Evolutionary conservation across 1,139 yeast species (phyloP).

Genomic region (Wickerhamomyces sp.): DNA sequence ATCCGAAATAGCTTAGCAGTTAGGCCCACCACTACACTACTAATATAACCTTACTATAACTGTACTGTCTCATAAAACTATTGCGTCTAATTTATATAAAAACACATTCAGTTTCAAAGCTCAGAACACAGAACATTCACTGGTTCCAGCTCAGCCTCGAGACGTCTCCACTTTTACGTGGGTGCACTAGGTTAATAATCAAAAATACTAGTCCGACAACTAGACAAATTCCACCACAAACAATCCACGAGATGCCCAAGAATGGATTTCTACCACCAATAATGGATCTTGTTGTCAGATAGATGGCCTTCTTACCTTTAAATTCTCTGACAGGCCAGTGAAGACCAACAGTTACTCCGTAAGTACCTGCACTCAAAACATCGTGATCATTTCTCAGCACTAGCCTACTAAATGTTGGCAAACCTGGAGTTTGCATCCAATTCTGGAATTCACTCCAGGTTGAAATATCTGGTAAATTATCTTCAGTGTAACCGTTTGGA

Average conservation of each 20-base stretch:
- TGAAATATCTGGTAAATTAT: slow-evolving; percentile 77
- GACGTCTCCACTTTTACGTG: slow-evolving; percentile 24
- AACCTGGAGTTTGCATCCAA: slow-evolving; percentile 96
- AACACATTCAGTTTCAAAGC: too few relatives aligned
- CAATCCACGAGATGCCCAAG: slow-evolving; percentile 86
- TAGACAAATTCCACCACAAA: slow-evolving; percentile 79
- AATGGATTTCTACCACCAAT: slow-evolving; percentile 90
- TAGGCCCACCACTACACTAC: too few relatives aligned
- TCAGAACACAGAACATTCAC: slow-evolving; percentile 4
- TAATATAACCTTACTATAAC: too few relatives aligned
- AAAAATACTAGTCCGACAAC: slow-evolving; percentile 18
- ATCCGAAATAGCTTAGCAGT: too few relatives aligned
- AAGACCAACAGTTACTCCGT: slow-evolving; percentile 67
- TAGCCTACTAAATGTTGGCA: slow-evolving; percentile 80
- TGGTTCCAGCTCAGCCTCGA: slow-evolving; percentile 24
- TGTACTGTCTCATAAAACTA: not conserved
- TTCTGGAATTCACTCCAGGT: slow-evolving; percentile 84
- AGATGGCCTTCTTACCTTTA: slow-evolving; percentile 78
- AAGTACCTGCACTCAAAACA: slow-evolving; percentile 58
- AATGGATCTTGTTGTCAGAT: slow-evolving; percentile 77
- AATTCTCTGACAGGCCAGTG: slow-evolving; percentile 86
- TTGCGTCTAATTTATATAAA: not conserved
- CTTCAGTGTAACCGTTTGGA: slow-evolving; percentile 88
- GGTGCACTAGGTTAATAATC: slow-evolving; percentile 18
- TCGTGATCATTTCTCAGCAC: slow-evolving; percentile 75